Percentiles rank a stretch among this genome's conserved stretches.
Conservation (phyloP, 345 rosid genomes). For the Kernera saxatilis region DNA sequence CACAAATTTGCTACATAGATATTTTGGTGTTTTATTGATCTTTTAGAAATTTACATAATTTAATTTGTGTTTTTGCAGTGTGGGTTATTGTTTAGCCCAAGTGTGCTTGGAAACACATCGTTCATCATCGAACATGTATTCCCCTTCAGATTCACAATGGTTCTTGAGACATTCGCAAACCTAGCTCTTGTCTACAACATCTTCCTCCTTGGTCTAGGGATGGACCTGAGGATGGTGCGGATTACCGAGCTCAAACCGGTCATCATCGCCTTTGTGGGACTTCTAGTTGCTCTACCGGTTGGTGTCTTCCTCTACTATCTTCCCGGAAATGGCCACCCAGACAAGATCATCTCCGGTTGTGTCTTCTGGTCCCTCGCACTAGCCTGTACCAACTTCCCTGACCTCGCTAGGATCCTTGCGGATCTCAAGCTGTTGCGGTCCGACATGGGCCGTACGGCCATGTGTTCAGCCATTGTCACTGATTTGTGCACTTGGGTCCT, state of each 20-base stretch:
- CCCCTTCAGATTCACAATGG: slow-evolving; percentile 35
- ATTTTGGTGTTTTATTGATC: neutral
- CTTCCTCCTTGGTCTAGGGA: slow-evolving; percentile 65
- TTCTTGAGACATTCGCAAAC: slow-evolving; percentile 49
- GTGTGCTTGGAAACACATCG: neutral
- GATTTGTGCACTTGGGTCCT: slow-evolving; percentile 57
- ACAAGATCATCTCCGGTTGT: slow-evolving; percentile 31
- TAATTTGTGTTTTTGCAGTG: slow-evolving; percentile 33
- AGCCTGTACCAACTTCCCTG: slow-evolving; percentile 63
- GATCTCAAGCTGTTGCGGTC: slow-evolving; percentile 64
- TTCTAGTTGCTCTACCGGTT: slow-evolving; percentile 36
- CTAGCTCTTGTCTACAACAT: slow-evolving; percentile 46
- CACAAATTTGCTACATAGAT: neutral
- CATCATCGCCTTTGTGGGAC: slow-evolving; percentile 37
- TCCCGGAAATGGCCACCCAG: slow-evolving; percentile 23
- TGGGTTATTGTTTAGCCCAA: slow-evolving; percentile 53
- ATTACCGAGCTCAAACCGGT: slow-evolving; percentile 30
- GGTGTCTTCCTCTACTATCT: slow-evolving; percentile 36
- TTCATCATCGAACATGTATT: slow-evolving; percentile 2
- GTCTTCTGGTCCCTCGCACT: slow-evolving; percentile 52
- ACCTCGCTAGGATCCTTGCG: slow-evolving; percentile 47
- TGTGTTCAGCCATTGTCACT: slow-evolving; percentile 49
- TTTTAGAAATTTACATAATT: neutral
- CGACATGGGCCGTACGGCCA: slow-evolving; percentile 49
- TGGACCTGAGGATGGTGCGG: slow-evolving; percentile 45